Evolutionary conservation across 1,139 yeast species (phyloP), one percentile per base, ranked within the genome.

Genomic region (Suhomyces ambrosiae): DNA sequence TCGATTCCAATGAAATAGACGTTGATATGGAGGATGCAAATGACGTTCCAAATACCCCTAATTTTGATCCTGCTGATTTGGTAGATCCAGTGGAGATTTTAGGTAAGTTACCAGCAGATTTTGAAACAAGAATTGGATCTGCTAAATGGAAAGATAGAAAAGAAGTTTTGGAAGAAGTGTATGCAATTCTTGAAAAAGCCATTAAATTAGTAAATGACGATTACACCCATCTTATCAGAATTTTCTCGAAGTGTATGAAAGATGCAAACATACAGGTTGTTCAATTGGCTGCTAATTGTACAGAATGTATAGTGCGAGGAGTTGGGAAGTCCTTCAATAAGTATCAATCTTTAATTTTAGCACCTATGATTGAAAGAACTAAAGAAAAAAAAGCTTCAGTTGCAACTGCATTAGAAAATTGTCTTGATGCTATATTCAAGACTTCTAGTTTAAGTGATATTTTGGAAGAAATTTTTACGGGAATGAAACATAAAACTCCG

Each of bases 261-360:
- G 99, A 92, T 64, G 95, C 94, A 3, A 94, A 94, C 57, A 74
- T 90, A 38, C 92, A 85, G 59, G 96, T 87, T 10, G 96, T 88
- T 0, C 83, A 85, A 19, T 56, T 84, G 26, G 90, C 97, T 0
- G 86, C 96, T 1, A 79, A 80, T 41, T 79, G 87, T 40, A 66
- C 84, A 14, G 80, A 76, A 40, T 63, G 65, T 30, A 58, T 92
- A 26, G 86, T 88, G 1, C 74, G 71, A 27, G 96, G 95, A 0
- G 68, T 90, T 34, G 74, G 84, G 35, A 48, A 55, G 2, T 60
- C 67, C 19, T 82, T 86, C 61, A 67, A 68, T 32, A 70, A 66
- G 46, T 88, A 87, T 57, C 74, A 73, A 32, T 46, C 68, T 0
- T 53, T 74, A 1, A 71, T 88, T 2, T 63, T 88, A 11, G 64